Evolutionary conservation across 2,329 filamentous ascomycete genomes (phyloP).

Genomic region (Daldinia sp.): DNA sequence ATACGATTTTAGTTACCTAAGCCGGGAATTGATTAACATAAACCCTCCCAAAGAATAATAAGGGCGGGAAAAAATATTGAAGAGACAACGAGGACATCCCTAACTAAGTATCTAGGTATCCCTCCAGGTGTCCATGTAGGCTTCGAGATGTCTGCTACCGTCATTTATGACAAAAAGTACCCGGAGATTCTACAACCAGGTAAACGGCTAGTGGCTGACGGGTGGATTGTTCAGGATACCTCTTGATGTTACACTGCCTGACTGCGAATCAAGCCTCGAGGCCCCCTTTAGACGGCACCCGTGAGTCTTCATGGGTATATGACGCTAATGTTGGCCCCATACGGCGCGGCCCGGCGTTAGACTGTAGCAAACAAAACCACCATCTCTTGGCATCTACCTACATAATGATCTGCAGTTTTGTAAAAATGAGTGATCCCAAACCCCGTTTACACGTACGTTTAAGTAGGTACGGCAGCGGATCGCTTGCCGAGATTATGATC

Average conservation of each 20-base stretch:
- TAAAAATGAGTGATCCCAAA: not conserved
- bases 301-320: not conserved
- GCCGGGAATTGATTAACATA: conserved; percentile 1
- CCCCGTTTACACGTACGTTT: conserved; percentile 8
- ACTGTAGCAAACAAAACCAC: conserved; percentile 30
- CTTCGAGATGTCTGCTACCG: conserved; percentile 25
- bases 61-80: not conserved
- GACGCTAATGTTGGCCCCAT: conserved; percentile 18
- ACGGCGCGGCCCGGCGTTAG: conserved; percentile 33
- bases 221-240: conserved; percentile 19
- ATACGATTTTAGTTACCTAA: not conserved
- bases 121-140: no score
- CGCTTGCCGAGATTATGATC: conserved; percentile 28
- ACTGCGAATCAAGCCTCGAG: conserved; percentile 22
- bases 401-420: not conserved
- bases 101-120: conserved; percentile 7
- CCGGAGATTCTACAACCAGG: conserved; percentile 1
- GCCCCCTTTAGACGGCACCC: conserved; percentile 4
- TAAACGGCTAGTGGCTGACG: conserved; percentile 25
- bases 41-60: not conserved
- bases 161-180: conserved; percentile 13
- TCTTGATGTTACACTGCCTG: conserved; percentile 24
- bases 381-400: conserved; percentile 20
- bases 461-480: conserved; percentile 16
- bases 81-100: not conserved